These are phyloP conservation scores for Daedaleopsis nitida DNA, from an alignment of 768 basidiomycete genomes.

Conservation along the genomic window DNA sequence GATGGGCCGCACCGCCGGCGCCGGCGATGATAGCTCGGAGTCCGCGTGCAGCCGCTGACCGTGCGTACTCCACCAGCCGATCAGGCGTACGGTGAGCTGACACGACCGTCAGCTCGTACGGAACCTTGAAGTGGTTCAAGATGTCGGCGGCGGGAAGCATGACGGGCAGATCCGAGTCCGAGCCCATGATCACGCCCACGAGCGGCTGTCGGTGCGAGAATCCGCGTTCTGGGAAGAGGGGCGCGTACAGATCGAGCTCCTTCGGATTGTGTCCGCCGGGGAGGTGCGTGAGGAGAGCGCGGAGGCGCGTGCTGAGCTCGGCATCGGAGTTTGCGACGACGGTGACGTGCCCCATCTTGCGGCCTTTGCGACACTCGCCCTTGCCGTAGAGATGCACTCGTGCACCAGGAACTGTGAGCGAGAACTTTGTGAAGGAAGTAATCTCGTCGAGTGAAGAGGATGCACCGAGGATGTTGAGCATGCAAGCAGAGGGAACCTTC, in stretches of 20 bases:
- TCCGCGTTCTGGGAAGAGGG: slow-evolving; percentile 46
- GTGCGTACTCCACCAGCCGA: slow-evolving; percentile 80
- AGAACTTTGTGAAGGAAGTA: slow-evolving; percentile 51
- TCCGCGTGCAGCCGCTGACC: slow-evolving; percentile 67
- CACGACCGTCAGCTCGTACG: slow-evolving; percentile 94
- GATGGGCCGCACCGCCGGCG: slow-evolving; percentile 97
- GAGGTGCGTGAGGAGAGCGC: slow-evolving; percentile 69
- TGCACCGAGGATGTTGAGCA: slow-evolving; percentile 94
- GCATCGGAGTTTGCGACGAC: slow-evolving; percentile 83
- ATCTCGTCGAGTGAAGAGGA: slow-evolving; percentile 69
- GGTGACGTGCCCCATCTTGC: slow-evolving; percentile 99
- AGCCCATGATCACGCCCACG: slow-evolving; percentile 97
- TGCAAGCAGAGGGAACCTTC: slow-evolving; percentile 83
- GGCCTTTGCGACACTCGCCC: slow-evolving; percentile 79
- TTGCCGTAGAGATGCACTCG: slow-evolving; percentile 95
- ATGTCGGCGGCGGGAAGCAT: slow-evolving; percentile 89
- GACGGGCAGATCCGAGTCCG: slow-evolving; percentile 94
- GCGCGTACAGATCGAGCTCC: slow-evolving; percentile 58
- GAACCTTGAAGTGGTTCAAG: slow-evolving; percentile 78
- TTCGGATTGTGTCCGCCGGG: slow-evolving; percentile 40
- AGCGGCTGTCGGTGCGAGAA: slow-evolving; percentile 71
- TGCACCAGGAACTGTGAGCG: slow-evolving; percentile 73
- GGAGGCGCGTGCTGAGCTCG: slow-evolving; percentile 65
- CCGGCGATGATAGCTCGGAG: slow-evolving; percentile 85
- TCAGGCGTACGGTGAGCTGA: slow-evolving; percentile 96